phyloP scores from a whole-genome alignment of 2,329 filamentous ascomycete genomes.

The Elsinoe arachidis region DNA sequence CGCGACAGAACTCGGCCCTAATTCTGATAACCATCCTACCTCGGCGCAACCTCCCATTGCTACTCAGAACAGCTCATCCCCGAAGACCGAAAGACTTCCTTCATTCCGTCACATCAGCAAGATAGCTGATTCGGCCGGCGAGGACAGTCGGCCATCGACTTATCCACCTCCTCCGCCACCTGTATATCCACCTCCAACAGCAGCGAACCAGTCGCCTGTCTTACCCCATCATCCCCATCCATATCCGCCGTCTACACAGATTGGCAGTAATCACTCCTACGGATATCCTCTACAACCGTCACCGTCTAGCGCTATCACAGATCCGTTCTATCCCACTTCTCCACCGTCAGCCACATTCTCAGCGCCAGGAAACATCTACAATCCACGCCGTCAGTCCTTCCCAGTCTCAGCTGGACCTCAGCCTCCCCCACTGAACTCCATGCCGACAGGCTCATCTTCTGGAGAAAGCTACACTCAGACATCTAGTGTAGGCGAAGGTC shows the following conservation, averaged over 20 bases:
- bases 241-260: conserved; percentile 20
- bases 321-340: conserved; percentile 13
- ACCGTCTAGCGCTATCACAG: conserved; percentile 13
- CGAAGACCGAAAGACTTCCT: conserved; percentile 23
- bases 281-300: conserved; percentile 14
- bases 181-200: conserved; percentile 17
- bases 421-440: conserved; percentile 12
- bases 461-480: conserved; percentile 23
- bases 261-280: conserved; percentile 12
- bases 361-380: neutral
- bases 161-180: conserved; percentile 14
- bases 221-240: conserved; percentile 21
- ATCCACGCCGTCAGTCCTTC: conserved; percentile 12
- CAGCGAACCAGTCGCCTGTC: conserved; percentile 23
- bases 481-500: conserved; percentile 24
- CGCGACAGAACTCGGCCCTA: neutral
- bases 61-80: conserved; percentile 17
- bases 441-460: conserved; percentile 20
- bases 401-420: neutral
- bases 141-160: conserved; percentile 18
- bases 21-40: conserved; percentile 21
- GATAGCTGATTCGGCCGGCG: conserved; percentile 23
- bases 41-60: conserved; percentile 20
- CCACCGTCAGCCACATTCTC: conserved; percentile 15
- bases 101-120: conserved; percentile 26